phyloP scores from a whole-genome alignment of 305 asterid genomes.

The Rubia peregrina region DNA sequence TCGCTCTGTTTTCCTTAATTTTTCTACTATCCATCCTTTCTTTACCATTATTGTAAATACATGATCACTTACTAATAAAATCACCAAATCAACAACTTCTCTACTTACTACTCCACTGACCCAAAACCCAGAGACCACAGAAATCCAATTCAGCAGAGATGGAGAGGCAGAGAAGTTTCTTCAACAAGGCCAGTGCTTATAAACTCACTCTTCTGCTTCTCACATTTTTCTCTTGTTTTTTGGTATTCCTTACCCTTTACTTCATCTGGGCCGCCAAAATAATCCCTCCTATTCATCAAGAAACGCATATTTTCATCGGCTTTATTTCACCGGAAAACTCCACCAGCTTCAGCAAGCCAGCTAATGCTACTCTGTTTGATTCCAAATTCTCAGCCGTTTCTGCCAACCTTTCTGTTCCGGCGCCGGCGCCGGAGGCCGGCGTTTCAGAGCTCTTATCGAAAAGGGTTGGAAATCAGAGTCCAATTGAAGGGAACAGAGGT shows the following conservation, averaged over 20 bases:
- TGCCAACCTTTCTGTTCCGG: slow-evolving; percentile 15
- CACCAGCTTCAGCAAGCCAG: slow-evolving; percentile 12
- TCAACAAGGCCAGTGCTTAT: slow-evolving; percentile 23
- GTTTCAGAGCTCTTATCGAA: neutral
- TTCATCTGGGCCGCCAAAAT: slow-evolving; percentile 51
- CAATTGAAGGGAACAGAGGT: slow-evolving; percentile 10
- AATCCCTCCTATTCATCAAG: slow-evolving; percentile 26
- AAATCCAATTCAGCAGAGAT: slow-evolving; percentile 4
- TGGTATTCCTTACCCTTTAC: slow-evolving; percentile 39
- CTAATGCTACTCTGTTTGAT: slow-evolving; percentile 16
- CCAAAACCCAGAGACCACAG: neutral
- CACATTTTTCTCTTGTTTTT: slow-evolving; percentile 35
- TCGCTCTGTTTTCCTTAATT: neutral
- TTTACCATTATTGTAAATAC: no score
- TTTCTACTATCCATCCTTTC: neutral
- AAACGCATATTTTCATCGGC: slow-evolving; percentile 31
- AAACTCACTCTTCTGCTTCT: slow-evolving; percentile 41
- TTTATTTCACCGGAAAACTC: neutral
- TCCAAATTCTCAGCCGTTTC: slow-evolving; percentile 21
- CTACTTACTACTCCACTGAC: neutral
- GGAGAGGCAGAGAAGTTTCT: slow-evolving; percentile 57
- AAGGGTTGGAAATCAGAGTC: slow-evolving; percentile 1
- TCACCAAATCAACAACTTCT: neutral
- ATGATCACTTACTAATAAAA: no score
- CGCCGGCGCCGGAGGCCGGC: neutral